These are phyloP conservation scores for Lactarius trivialis DNA, from an alignment of 768 basidiomycete species.

Conservation along the genomic window DNA sequence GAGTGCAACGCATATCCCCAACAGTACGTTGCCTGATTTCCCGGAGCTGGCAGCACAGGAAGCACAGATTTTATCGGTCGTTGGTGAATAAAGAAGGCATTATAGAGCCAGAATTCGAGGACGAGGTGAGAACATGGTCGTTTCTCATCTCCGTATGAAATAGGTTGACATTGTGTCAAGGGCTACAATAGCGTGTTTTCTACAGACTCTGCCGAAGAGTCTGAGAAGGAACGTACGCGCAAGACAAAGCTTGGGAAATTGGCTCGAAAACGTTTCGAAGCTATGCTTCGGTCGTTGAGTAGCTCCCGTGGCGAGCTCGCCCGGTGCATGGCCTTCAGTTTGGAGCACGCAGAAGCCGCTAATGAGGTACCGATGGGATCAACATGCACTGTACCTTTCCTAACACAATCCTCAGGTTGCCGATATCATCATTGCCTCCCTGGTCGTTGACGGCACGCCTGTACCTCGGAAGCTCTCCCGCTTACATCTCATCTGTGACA, in stretches of 20 bases:
- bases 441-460: constrained; percentile 85
- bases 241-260: constrained; percentile 74
- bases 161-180: constrained; percentile 33
- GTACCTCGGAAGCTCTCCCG: constrained; percentile 97
- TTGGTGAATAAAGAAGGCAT: constrained; percentile 51
- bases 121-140: constrained; percentile 45
- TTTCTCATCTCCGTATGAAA: not conserved
- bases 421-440: constrained; percentile 83
- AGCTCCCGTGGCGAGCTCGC: constrained; percentile 89
- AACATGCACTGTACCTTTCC: not conserved
- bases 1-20: constrained; percentile 25
- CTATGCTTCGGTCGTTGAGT: constrained; percentile 80
- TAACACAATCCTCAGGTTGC: constrained; percentile 50
- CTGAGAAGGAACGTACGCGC: constrained; percentile 74
- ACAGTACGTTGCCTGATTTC: not conserved
- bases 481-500: constrained; percentile 93
- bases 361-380: constrained; percentile 55
- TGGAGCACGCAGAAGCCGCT: constrained; percentile 95
- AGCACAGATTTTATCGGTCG: constrained; percentile 64
- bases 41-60: constrained; percentile 47
- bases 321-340: constrained; percentile 93
- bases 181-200: constrained; percentile 86
- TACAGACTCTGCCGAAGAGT: constrained; percentile 91
- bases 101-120: constrained; percentile 68
- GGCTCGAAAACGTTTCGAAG: constrained; percentile 80